A percentile compares a stretch with the other conserved stretches of the same genome.
phyloP scores from a whole-genome alignment of 1,284 basidiomycete genomes.

The Acaromyces ingoldii region DNA sequence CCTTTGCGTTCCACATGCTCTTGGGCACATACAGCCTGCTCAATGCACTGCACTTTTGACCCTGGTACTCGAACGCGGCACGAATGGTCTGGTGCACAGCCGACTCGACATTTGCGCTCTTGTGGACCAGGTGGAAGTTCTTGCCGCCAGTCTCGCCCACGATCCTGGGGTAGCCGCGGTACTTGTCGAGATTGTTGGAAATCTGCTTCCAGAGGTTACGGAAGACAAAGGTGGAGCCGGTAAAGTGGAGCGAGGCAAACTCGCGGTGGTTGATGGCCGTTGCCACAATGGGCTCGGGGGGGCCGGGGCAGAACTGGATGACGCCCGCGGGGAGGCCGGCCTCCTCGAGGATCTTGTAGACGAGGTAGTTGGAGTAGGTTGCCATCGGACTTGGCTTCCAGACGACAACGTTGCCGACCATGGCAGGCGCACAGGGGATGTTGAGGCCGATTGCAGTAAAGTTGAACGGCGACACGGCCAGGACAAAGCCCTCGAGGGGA shows the following conservation, averaged over 20 bases:
- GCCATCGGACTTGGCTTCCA: slow-evolving; percentile 98
- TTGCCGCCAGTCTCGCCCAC: slow-evolving; percentile 92
- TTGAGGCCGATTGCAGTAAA: slow-evolving; percentile 57
- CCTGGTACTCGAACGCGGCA: slow-evolving; percentile 93
- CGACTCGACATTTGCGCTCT: slow-evolving; percentile 76
- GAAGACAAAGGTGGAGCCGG: slow-evolving; percentile 85
- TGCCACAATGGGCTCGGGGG: slow-evolving; percentile 39
- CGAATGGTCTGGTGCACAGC: slow-evolving; percentile 84
- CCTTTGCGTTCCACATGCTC: slow-evolving; percentile 67
- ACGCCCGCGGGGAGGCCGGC: slow-evolving; percentile 90
- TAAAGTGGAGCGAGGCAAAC: slow-evolving; percentile 93
- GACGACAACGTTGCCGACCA: slow-evolving; percentile 89
- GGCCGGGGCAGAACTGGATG: slow-evolving; percentile 85
- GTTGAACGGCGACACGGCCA: slow-evolving; percentile 97
- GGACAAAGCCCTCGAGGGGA: slow-evolving; percentile 91
- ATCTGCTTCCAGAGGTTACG: slow-evolving; percentile 94
- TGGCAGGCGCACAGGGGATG: slow-evolving; percentile 65
- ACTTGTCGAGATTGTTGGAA: slow-evolving; percentile 64
- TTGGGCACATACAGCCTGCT: slow-evolving; percentile 84
- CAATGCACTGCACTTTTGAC: slow-evolving; percentile 95
- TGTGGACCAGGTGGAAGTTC: slow-evolving; percentile 94
- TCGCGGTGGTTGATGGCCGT: slow-evolving; percentile 62
- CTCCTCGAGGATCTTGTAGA: slow-evolving; percentile 85
- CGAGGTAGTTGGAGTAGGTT: slow-evolving; percentile 88
- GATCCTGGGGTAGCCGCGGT: slow-evolving; percentile 82